Conservation (phyloP, 2,329 filamentous ascomycete species). For the Monosporascus ibericus region DNA sequence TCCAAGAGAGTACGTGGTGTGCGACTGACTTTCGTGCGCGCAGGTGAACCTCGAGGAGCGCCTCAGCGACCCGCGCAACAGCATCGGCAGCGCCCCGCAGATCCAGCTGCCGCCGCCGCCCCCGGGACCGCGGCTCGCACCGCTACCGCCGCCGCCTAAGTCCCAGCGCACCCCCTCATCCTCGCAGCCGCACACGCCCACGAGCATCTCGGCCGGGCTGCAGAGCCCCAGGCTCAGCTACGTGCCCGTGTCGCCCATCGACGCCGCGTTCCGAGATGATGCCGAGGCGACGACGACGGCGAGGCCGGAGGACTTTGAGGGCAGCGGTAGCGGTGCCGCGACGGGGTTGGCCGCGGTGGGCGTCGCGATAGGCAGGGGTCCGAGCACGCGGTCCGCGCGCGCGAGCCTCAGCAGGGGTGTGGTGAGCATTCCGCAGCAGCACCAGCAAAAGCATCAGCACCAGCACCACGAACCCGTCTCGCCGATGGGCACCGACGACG, state of each 20-base stretch:
- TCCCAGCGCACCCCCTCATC: neutral
- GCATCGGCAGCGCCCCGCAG: neutral
- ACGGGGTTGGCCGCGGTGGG: neutral
- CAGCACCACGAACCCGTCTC: constrained; percentile 9
- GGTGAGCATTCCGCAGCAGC: neutral
- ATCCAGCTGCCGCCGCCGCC: constrained; percentile 7
- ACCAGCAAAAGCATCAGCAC: neutral
- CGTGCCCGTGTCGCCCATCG: constrained; percentile 20
- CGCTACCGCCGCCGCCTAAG: constrained; percentile 5
- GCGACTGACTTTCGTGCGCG: no score
- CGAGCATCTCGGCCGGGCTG: constrained; percentile 5
- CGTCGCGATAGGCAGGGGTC: neutral
- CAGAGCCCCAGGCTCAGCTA: constrained; percentile 17
- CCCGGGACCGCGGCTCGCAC: constrained; percentile 6
- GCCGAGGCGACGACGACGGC: neutral
- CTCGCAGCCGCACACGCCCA: constrained; percentile 1
- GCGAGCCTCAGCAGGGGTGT: neutral
- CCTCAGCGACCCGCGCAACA: neutral
- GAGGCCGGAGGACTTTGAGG: neutral
- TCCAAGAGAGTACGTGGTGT: no score
- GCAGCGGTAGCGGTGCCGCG: neutral
- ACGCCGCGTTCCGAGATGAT: constrained; percentile 14
- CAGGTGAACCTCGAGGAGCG: constrained; percentile 15
- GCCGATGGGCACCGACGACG: constrained; percentile 11
- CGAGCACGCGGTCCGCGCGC: neutral